phyloP scores from a whole-genome alignment of 1,139 yeast species.

The Hansenula anomala region DNA sequence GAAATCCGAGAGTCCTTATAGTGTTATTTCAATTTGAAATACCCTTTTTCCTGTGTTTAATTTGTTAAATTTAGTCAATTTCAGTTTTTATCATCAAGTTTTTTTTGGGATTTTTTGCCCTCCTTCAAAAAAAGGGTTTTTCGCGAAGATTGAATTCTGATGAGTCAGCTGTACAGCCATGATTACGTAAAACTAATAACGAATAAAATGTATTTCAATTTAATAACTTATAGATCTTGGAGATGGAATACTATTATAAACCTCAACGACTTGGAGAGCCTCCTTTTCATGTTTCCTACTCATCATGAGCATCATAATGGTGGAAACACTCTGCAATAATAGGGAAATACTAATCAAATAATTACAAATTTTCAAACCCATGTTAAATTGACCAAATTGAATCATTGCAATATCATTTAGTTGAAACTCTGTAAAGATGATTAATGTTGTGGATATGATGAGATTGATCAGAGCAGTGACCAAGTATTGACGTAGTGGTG shows the following conservation, averaged over 20 bases:
- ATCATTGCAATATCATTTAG: not conserved
- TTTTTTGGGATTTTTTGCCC: no score
- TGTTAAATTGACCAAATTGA: not conserved
- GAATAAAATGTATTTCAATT: no score
- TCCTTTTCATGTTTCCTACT: not conserved
- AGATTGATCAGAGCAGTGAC: conserved; percentile 1
- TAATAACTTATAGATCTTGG: no score
- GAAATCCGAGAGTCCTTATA: no score
- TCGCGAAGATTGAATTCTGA: no score
- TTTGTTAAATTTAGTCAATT: no score
- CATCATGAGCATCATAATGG: not conserved
- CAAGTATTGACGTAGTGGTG: conserved; percentile 6
- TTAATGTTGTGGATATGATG: not conserved
- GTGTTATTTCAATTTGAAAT: no score
- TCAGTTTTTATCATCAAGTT: no score
- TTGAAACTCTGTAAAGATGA: not conserved
- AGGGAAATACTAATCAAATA: not conserved
- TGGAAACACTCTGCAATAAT: not conserved
- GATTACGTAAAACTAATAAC: no score
- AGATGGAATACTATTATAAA: not conserved
- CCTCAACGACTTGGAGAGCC: not conserved
- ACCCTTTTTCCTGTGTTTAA: no score
- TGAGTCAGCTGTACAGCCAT: no score
- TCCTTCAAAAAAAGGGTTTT: no score
- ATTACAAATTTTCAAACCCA: not conserved